These are phyloP conservation scores for Wilcoxina mikolae DNA, from an alignment of 495 filamentous ascomycete genomes.

Conservation along the genomic window DNA sequence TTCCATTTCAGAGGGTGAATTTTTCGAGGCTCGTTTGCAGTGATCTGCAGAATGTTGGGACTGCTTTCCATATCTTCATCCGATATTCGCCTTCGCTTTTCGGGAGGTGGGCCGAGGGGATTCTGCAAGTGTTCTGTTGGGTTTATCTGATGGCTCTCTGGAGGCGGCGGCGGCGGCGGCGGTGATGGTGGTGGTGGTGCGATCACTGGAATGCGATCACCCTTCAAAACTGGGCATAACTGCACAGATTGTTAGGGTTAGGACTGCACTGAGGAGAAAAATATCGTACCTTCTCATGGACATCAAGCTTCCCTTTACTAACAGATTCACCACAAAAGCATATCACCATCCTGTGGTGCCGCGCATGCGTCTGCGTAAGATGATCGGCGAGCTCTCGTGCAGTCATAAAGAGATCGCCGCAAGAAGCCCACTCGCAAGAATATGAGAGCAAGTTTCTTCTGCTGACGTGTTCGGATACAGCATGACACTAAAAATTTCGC, in stretches of 20 bases:
- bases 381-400: neutral
- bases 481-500: neutral
- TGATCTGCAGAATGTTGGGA: neutral
- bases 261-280: neutral
- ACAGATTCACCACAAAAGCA: neutral
- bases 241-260: neutral
- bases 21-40: neutral
- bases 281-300: neutral
- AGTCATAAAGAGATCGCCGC: neutral
- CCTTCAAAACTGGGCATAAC: neutral
- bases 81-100: too few relatives aligned
- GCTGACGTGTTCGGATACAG: constrained; percentile 1
- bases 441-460: neutral
- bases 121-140: too few relatives aligned
- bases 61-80: too few relatives aligned
- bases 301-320: neutral
- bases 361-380: neutral
- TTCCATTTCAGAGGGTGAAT: too few relatives aligned
- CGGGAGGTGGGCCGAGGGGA: too few relatives aligned
- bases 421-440: neutral
- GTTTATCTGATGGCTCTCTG: too few relatives aligned
- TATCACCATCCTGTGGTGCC: neutral
- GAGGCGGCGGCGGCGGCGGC: neutral
- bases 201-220: neutral
- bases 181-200: neutral